Evolutionary conservation across 805 yeast genomes (phyloP).

Genomic region (Saccharomycopsis malanga): DNA sequence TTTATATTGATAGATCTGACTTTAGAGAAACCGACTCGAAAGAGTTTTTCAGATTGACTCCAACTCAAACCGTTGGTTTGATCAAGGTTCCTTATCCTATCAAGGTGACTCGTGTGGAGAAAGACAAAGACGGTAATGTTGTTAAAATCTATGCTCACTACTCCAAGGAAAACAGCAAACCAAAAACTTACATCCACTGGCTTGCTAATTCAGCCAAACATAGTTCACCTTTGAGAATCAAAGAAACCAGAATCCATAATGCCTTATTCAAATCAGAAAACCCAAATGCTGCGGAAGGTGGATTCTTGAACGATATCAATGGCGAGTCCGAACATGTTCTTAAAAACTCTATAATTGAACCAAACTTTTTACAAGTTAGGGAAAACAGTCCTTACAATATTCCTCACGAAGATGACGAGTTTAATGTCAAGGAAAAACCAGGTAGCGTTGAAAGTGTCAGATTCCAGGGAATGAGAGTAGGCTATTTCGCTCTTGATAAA

Average conservation of each 20-base stretch:
- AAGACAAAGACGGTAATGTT: conserved; percentile 55
- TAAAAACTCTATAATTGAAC: conserved; percentile 66
- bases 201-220: conserved; percentile 62
- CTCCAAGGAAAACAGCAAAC: conserved; percentile 51
- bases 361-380: conserved; percentile 62
- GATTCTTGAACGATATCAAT: conserved; percentile 78
- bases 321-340: conserved; percentile 67
- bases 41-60: conserved; percentile 90
- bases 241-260: conserved; percentile 81
- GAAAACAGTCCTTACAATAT: conserved; percentile 70
- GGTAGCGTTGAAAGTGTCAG: conserved; percentile 73
- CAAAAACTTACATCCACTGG: conserved; percentile 98
- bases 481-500: conserved; percentile 86
- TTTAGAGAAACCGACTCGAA: conserved; percentile 54
- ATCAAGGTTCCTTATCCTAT: conserved; percentile 84
- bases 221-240: conserved; percentile 55
- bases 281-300: conserved; percentile 83
- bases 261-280: conserved; percentile 86
- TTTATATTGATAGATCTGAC: conserved; percentile 86
- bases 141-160: conserved; percentile 71
- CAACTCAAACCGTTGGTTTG: conserved; percentile 90
- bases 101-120: conserved; percentile 60
- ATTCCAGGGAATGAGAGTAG: conserved; percentile 96
- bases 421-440: conserved; percentile 60
- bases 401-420: conserved; percentile 51